Evolutionary conservation across 345 rosid genomes (phyloP), one percentile per base, ranked within the genome.

Genomic region (Eutrema japonicum): DNA sequence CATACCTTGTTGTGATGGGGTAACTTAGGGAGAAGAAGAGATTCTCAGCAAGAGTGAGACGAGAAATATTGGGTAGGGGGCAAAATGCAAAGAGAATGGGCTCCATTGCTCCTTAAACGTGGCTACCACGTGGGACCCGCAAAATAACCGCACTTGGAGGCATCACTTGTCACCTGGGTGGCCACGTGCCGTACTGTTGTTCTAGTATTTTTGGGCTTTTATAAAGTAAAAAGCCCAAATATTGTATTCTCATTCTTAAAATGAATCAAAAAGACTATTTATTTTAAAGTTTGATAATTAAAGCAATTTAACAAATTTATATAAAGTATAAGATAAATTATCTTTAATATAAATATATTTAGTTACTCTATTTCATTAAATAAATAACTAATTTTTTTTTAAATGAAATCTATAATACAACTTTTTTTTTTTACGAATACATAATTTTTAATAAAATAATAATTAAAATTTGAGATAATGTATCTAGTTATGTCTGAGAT

Each of bases 21-120:
- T 11, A 37, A 7, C 6, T 35, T 35, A 6, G 16, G 37, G 27
- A 40, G 61, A 5, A 27, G 26, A 65, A 16, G 33, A 38, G 35
- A 60, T 42, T 56, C 5, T 56, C 13, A 13, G 10, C 10, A 8
- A 8, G 41, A 4, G 4, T 16, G n/a, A 58, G 7, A 10, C 4
- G 56, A 38, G 48, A 60, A 8, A 46, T 4, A 41, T n/a, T 40
- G 43, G 16, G 22, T 40, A 3, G 38, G 16, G 16, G 13, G 32
- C 2, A 65, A 66, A 58, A 67, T 59, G 78, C 68, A 75, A 35
- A 68, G 79, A 45, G 56, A 57, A 68, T 68, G 68, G 69, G 43
- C 8, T 54, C 41, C 43, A 45, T 35, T 46, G 3, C 56, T 52
- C 12, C 4, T 43, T 61, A 56, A 72, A 73, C 77, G 77, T 73